phyloP scores from a whole-genome alignment of 495 filamentous ascomycete genomes.

The Bacidia gigantensis region DNA sequence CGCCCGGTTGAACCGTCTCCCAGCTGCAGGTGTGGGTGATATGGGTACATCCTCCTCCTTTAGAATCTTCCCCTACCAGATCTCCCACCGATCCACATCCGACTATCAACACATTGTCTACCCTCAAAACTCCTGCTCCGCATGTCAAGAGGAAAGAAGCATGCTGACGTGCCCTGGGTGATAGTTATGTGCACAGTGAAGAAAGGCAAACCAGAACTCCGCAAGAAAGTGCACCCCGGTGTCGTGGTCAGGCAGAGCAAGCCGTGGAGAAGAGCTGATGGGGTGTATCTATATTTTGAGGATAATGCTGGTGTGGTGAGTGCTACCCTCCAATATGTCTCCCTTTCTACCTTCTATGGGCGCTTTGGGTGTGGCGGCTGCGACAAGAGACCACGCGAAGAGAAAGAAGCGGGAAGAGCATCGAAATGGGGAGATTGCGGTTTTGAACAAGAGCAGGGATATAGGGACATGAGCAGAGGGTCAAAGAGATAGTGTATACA shows the following conservation, averaged over 20 bases:
- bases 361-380: no score
- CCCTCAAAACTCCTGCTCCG: no score
- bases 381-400: not conserved
- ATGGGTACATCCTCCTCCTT: no score
- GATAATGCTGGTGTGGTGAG: slow-evolving; percentile 97
- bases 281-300: slow-evolving; percentile 99
- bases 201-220: slow-evolving; percentile 98
- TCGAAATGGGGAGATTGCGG: not conserved
- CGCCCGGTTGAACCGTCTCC: slow-evolving; percentile 94
- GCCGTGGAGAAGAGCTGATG: slow-evolving; percentile 95
- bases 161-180: no score
- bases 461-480: not conserved
- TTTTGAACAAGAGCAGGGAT: not conserved
- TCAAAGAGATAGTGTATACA: not conserved
- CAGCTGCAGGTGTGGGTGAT: slow-evolving; percentile 94
- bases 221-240: slow-evolving; percentile 99
- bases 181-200: slow-evolving; percentile 99
- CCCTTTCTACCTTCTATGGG: no score
- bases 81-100: no score
- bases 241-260: slow-evolving; percentile 97
- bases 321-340: no score
- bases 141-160: no score
- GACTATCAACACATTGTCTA: no score
- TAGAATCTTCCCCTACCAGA: no score
- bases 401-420: not conserved